Conservation (phyloP, 371 early-diverging fungal species). For the Blyttiomyces sp. region DNA sequence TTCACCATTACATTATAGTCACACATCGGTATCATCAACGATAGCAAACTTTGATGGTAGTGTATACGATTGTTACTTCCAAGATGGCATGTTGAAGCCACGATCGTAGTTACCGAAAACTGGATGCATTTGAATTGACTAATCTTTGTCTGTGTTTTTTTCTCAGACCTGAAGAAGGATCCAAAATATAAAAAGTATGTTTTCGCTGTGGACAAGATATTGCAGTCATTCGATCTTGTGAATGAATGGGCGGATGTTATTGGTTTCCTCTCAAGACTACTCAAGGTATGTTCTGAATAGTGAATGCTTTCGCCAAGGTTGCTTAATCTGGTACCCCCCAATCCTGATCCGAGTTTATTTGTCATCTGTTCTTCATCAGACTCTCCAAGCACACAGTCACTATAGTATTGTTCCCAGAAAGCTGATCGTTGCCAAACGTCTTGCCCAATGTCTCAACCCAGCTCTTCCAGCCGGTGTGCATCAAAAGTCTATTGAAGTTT, state of each 20-base stretch:
- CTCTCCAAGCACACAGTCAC: slow-evolving; percentile 76
- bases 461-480: slow-evolving; percentile 99
- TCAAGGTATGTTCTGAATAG: slow-evolving; percentile 55
- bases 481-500: slow-evolving; percentile 92
- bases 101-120: too few relatives aligned
- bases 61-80: too few relatives aligned
- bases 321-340: background rate
- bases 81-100: too few relatives aligned
- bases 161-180: slow-evolving; percentile 48
- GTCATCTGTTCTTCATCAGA: slow-evolving; percentile 35
- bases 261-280: slow-evolving; percentile 79
- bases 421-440: slow-evolving; percentile 85
- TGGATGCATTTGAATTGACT: too few relatives aligned
- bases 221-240: slow-evolving; percentile 87
- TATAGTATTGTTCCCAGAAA: slow-evolving; percentile 78
- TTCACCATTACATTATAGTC: too few relatives aligned
- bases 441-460: slow-evolving; percentile 98
- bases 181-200: slow-evolving; percentile 77
- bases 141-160: too few relatives aligned
- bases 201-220: slow-evolving; percentile 76
- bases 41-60: too few relatives aligned
- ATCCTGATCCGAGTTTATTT: background rate
- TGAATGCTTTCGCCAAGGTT: background rate
- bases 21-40: too few relatives aligned
- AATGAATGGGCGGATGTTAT: slow-evolving; percentile 96